Base-by-base conservation (phyloP, 1,284 basidiomycete genomes). In the Marasmius fiardii region DNA sequence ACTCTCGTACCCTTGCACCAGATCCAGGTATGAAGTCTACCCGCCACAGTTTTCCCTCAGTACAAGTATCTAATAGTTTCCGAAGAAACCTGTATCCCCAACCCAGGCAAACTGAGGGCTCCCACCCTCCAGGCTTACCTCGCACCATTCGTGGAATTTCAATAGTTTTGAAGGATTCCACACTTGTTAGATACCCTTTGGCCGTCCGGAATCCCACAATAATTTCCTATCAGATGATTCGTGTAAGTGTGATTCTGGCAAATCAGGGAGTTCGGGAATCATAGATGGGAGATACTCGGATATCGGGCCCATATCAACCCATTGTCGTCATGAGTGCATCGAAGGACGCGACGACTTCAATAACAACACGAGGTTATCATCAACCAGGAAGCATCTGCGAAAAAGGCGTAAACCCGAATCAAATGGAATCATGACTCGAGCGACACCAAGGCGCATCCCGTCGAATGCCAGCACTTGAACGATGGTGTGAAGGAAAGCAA, bases 171-270 rank as follows among this genome's bases (percentile, higher is more conserved):
- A 93, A 93, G 1, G 77, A 72, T 66, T 88, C 83, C 14, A 80
- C 76, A 7, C 82, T 80, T 6, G 74, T 75, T 14, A 94, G 64
- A 20, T 82, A 76, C 12, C 94, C 94, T 24, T 80, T 72, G 16
- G 86, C 85, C 44, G 90, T 92, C 52, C 96, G 86, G 70, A 98
- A 99, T 12, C 96, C 96, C 14, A 98, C 92, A 16, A 95, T 76
- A 52, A 99, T 87, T 65, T 89, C 86, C 87, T 95, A 59, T 44
- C 51, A 48, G 21, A 57, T 51, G 39, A n/a, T 18, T 41, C 20
- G 39, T 41, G 20, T 41, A 41, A 41, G 39, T 20, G 39, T 41
- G 39, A 41, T 41, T 16, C 8, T 41, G 11, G 39, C 39, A 41
- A 20, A 20, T 41, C 16, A 41, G 39, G 39, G 20, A 8, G 21